phyloP scores from a whole-genome alignment of 257 asterid species.

The Orobanche coerulescens region DNA sequence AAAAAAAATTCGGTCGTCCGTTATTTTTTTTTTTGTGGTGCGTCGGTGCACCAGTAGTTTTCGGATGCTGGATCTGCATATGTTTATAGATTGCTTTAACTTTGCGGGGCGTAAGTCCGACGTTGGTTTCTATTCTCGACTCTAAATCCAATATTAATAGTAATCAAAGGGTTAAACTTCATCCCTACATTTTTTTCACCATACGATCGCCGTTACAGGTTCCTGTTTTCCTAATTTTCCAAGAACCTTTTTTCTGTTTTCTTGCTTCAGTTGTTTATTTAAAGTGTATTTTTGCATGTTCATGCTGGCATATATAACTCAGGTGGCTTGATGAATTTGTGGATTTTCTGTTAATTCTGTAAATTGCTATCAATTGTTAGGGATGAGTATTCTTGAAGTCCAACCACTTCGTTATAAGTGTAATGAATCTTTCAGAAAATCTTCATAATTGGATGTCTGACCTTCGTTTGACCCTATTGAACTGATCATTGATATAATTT shows the following conservation, averaged over 20 bases:
- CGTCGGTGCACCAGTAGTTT: too few relatives aligned
- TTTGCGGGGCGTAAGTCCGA: too few relatives aligned
- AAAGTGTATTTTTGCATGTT: not conserved
- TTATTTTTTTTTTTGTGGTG: too few relatives aligned
- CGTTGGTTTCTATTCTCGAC: too few relatives aligned
- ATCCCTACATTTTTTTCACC: too few relatives aligned
- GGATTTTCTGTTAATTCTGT: not conserved
- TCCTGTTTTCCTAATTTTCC: not conserved
- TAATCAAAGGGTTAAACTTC: too few relatives aligned
- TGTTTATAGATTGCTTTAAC: too few relatives aligned
- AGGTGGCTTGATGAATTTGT: not conserved
- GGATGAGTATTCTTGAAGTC: conserved; percentile 3
- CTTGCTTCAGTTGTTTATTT: not conserved
- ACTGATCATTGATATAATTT: not conserved
- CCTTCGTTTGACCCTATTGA: not conserved
- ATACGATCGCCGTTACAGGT: too few relatives aligned
- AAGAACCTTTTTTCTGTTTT: not conserved
- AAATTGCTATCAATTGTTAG: too few relatives aligned
- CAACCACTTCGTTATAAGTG: not conserved
- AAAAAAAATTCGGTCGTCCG: too few relatives aligned
- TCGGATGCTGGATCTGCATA: too few relatives aligned
- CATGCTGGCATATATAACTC: not conserved
- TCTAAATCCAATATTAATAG: too few relatives aligned
- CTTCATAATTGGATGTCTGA: not conserved
- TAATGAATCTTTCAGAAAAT: conserved; percentile 2